Evolutionary conservation across 768 basidiomycete species (phyloP), one percentile per base, ranked within the genome.

Genomic region (Gymnopilus junonius): DNA sequence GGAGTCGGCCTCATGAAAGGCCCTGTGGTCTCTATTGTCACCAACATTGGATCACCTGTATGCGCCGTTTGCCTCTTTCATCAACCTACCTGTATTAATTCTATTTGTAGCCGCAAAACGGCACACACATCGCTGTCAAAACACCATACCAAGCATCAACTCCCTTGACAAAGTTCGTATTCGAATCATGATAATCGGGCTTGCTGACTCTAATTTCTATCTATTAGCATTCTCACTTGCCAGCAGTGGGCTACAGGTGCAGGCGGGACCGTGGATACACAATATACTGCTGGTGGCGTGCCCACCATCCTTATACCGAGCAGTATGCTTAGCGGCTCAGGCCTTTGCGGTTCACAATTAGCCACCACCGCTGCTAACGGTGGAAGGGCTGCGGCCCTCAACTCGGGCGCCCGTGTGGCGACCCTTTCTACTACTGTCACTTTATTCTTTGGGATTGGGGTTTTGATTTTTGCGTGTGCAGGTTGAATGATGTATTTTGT

Each of bases 31-130:
- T 81, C 85, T 12, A 74, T 92, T 40, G 64, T 89, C 65, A 92
- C 89, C 23, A 91, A 88, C 74, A 85, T 92, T 63, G 92, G 90
- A 32, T 90, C 89, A 58, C 89, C 90, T 21, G 90, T 91, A 70
- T 59, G 83, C 50, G 20, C n/a, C 50, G 42, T 32, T 65, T 20
- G 25, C 40, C 15, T 8, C 8, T 29, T n/a, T 58, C 7, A 15
- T 43, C 14, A 21, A 39, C 39, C 23, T 58, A 42, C 54, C 63
- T 29, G 43, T 37, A 58, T 55, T 45, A 20, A 48, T 17, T 40
- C 15, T 35, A n/a, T 6, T 31, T 59, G 29, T 69, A 56, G 88
- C 85, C 88, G 3, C 79, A 80, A 65, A 87, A 88, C 67, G 75
- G 79, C 23, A 86, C 81, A 7, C 75, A 79, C 65, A 79, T 87